A percentile compares a stretch with the other conserved stretches of the same genome.
Conservation (phyloP, 306 rosid genomes). For the Cicer judaicum region DNA sequence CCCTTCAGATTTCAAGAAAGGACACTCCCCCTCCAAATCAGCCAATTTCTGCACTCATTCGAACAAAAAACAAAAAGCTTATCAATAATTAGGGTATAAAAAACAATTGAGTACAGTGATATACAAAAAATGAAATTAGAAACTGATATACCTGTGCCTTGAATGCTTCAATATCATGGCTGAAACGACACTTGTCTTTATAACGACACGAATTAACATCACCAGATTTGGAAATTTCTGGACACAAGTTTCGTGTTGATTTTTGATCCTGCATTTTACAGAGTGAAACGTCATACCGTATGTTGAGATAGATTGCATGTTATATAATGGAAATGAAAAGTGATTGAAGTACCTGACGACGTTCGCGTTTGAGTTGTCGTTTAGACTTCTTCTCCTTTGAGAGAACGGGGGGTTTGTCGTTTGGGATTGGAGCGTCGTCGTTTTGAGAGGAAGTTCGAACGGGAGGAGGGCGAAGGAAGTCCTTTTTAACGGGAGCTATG, state of each 20-base stretch:
- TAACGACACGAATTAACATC: conserved; percentile 74
- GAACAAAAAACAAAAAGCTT: not conserved
- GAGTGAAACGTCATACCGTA: not conserved
- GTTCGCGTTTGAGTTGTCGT: conserved; percentile 96
- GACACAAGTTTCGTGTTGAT: conserved; percentile 67
- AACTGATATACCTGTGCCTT: conserved; percentile 65
- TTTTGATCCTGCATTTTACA: conserved; percentile 63
- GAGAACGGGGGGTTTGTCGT: conserved; percentile 47
- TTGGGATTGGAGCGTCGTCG: conserved; percentile 45
- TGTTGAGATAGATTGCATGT: not conserved
- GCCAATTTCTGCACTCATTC: conserved; percentile 64
- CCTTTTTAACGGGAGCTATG: conserved; percentile 79
- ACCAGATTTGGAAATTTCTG: conserved; percentile 72
- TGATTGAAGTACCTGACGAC: conserved; percentile 60
- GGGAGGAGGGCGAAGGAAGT: conserved; percentile 73
- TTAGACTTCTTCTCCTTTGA: conserved; percentile 87
- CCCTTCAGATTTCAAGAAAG: conserved; percentile 58
- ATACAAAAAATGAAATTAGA: no score
- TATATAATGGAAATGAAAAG: not conserved
- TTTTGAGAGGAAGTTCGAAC: conserved; percentile 46
- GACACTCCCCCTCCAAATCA: conserved; percentile 88
- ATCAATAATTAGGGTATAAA: conserved; percentile 1
- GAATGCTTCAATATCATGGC: conserved; percentile 81
- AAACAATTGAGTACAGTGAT: not conserved
- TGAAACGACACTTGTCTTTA: conserved; percentile 80